Base-by-base conservation (phyloP, 495 filamentous ascomycete genomes). In the Podospora comata region DNA sequence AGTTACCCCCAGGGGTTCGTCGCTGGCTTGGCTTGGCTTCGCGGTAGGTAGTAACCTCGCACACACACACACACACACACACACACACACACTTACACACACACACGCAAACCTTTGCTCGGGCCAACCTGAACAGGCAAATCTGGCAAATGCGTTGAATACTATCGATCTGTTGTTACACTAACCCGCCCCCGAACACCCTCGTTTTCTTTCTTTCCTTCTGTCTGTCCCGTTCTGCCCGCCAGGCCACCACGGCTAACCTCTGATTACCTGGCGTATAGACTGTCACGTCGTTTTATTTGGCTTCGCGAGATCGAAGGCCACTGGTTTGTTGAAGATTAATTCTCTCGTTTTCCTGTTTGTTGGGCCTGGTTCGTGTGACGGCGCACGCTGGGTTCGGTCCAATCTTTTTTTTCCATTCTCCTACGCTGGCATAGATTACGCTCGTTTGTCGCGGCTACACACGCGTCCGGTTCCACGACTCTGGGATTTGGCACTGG, bases 381-480 rank as follows among this genome's bases (percentile, higher is more conserved):
- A 72, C 66, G 70, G 68, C 64, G 65, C 70, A 60, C 71, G 61
- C 64, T 69, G 66, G 60, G 57, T 67, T 60, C 30, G 28, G n/a
- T 39, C 19, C 18, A 60, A 53, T 64, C 27, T 65, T 44, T 67
- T 77, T 67, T 77, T 70, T 65, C 68, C 71, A 75, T 68, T 62
- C 60, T 65, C 62, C 66, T 62, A 70, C 68, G 65, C 70, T 66
- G 53, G 71, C 66, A 66, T 69, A 71, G 74, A 74, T 62, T 71
- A 67, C 70, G 66, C 66, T 74, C 74, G 65, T 72, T 74, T 75
- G 70, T 75, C 72, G 64, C 78, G 78, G 76, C 71, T 67, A 68
- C 71, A 68, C 72, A 73, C 68, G 67, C 65, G 65, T 65, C 68
- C 73, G 72, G 76, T 80, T 78, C 70, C 75, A 80, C 79, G 61